A percentile compares a stretch with the other conserved stretches of the same genome.
These are phyloP conservation scores for Bonia amplexicaulis DNA, from an alignment of 176 grass and related monocot genomes.

Conservation along the genomic window DNA sequence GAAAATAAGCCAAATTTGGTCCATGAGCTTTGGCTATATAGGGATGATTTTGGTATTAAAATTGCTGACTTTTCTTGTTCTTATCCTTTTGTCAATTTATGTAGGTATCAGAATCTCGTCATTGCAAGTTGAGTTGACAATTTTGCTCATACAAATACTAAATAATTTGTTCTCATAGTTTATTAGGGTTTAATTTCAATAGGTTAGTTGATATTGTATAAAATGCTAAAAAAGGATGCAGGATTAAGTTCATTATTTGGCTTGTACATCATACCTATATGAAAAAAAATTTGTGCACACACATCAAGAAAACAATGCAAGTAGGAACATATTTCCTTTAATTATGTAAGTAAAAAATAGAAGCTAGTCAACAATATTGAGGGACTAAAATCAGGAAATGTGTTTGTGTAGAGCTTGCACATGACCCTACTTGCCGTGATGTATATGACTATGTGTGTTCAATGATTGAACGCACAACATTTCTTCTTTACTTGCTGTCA, in stretches of 20 bases:
- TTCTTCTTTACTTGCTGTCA: constrained; percentile 23
- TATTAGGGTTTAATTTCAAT: background rate
- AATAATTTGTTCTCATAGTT: background rate
- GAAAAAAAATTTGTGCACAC: background rate
- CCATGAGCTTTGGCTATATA: background rate
- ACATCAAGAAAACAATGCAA: background rate
- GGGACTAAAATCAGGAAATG: background rate
- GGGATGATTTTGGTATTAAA: background rate
- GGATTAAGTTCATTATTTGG: background rate
- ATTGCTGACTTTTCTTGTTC: background rate
- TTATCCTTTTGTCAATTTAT: background rate
- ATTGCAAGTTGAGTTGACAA: background rate
- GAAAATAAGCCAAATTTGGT: background rate
- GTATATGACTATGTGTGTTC: constrained; percentile 13
- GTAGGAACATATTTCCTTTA: background rate
- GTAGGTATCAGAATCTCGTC: background rate
- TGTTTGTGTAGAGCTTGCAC: background rate
- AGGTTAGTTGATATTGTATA: background rate
- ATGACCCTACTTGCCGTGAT: background rate
- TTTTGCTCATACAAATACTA: background rate
- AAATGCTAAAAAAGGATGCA: background rate
- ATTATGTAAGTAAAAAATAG: background rate
- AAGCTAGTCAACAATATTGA: background rate
- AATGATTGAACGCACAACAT: constrained; percentile 19
- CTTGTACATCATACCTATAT: background rate